Base-by-base conservation (phyloP, 768 basidiomycete species). In the Phaeotremella skinneri region DNA sequence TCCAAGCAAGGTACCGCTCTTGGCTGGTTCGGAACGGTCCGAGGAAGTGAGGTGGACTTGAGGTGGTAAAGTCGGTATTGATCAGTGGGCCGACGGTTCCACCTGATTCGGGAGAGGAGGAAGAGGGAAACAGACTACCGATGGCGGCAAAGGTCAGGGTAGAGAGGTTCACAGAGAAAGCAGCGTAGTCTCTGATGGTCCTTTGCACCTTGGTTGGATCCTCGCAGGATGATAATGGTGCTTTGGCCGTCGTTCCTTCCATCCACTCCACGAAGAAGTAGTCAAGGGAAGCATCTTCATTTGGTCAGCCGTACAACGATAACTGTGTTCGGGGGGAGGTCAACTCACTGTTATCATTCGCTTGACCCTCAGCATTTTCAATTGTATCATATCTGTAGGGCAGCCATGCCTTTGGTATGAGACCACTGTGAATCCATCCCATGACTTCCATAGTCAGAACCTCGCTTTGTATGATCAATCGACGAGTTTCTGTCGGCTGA, bases 361-460 rank as follows among this genome's bases (percentile, higher is more conserved):
- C 9, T 39, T n/a, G n/a, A 39, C n/a, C 37, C 9, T 39, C 37
- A 39, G 9, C 37, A 9, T 39, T 9, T 9, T n/a, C n/a, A 39
- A 39, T 9, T 9, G n/a, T n/a, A 39, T 9, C 37, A 39, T 39
- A 39, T n/a, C 37, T 39, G 9, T n/a, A n/a, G 37, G 43, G 43
- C 11, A 45, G 13, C 43, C 43, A 45, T 13, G 43, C 21, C 20
- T 7, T 21, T 9, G 43, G 43, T 14, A 45, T 21, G 7, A 45
- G 21, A 14, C 43, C 43, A 20, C 13, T 45, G 21, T 23, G 13
- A 13, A 45, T 7, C 11, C 23, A 32, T 25, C 32, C 11, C 17
- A 61, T 29, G 27, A 56, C 29, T 27, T 48, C 43, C 29, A 61
- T 55, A 5, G 55, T 56, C 23, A 17, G 49, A 3, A 52, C 37